Evolutionary conservation across 768 basidiomycete species (phyloP), one percentile per base, ranked within the genome.

Genomic region (Rhizopogon rudus): DNA sequence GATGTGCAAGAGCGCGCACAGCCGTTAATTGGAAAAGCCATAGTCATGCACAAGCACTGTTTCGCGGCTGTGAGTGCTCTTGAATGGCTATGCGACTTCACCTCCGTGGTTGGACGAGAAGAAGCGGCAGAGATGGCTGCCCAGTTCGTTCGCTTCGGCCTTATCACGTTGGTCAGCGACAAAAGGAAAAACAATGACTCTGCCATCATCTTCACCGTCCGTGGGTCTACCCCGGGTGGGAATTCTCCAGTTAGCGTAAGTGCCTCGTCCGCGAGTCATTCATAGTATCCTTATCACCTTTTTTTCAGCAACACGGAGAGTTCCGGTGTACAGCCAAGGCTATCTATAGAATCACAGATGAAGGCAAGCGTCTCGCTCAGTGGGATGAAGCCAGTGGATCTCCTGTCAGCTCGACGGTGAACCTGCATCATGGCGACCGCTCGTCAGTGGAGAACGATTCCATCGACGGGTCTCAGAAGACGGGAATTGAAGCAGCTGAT

Each of bases 121-220:
- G 97, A 98, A 70, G 95, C 93, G 0, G 92, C 93, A 10, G 97
- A 99, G 76, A 90, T 98, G 84, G 88, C 92, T 2, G 97, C 95
- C 4, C 97, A 98, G 68, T 98, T 98, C 64, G 94, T 98, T 44
- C 86, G 97, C 51, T 97, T 94, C 64, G 91, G 93, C 40, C 84
- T 96, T 59, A 88, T 99, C 71, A 73, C 76, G 3, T 77, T 98
- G 42, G 92, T 96, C 57, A 90, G 88, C 74, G 91, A 93, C 71
- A 93, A 90, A 77, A 81, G 91, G 60, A 92, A 91, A 75, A 90
- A 87, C 65, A 92, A 91, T 59, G 91, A 93, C 64, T 91, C 91
- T 28, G 91, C 91, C 20, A 91, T 93, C 73, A 93, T 93, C 67
- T 93, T 93, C 73, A 93, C 91, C 28, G 91, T 93, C 25, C 84